Base-by-base conservation (phyloP, 2,329 filamentous ascomycete species). In the Fusarium chuoi region DNA sequence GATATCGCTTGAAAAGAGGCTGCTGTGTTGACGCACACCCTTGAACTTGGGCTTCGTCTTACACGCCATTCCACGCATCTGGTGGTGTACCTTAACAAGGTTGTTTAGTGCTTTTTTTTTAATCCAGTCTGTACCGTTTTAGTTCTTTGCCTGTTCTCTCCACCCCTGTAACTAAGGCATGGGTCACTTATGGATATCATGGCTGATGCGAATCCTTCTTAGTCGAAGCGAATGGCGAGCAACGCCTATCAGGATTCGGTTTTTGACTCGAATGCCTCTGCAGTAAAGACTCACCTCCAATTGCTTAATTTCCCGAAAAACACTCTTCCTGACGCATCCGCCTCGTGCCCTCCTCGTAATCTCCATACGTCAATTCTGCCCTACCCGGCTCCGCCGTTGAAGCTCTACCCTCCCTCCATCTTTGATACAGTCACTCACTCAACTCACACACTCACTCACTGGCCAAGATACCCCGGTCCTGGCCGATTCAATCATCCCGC, bases 301-400 rank as follows among this genome's bases (percentile, higher is more conserved):
- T 52, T 66, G 44, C 30, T 28, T 61, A 61, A 59, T 46, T 70
- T 60, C 22, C 66, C 33, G 26, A 62, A 42, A 42, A 55, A 33
- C 10, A n/a, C 28, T 52, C 51, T 56, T 41, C 51, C 24, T 45
- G 65, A 45, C 54, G 68, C 68, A 71, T 57, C 44, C 48, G 38
- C 67, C 71, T 68, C 61, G 66, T 74, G 70, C 62, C 71, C 68
- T 75, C 65, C 71, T 71, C 72, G 72, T 77, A 68, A 75, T 68
- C 75, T 70, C 58, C 58, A 65, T 68, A 74, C 71, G 71, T 72
- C 69, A 71, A 74, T 66, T 75, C 71, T 74, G 76, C 75, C 77
- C 77, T 79, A 74, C 70, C 70, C 52, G 70, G 60, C 41, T 61
- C 65, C 65, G 45, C 54, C 46, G 39, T 63, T 44, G 42, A 17